Base-by-base conservation (phyloP, 2,329 filamentous ascomycete species). In the Hysterium pulicare region DNA sequence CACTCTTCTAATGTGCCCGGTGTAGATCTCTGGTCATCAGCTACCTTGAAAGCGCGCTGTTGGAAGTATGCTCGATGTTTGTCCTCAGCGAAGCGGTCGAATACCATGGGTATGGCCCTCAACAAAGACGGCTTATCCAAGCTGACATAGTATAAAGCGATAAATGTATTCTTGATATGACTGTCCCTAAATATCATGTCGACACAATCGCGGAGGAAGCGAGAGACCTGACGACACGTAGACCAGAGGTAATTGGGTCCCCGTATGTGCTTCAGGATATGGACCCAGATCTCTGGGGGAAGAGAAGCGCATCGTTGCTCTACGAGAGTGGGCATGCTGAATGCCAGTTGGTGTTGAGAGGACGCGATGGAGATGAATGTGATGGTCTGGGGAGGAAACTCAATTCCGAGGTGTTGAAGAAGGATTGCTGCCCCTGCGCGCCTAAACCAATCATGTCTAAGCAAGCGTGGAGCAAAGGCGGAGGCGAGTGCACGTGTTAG, bases 251-350 rank as follows among this genome's bases (percentile, higher is more conserved):
- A 11, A 10, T 35, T 35, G 16, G 15, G 20, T n/a, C 22, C 33
- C 13, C 20, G 33, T 3, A 21, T 13, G 22, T 21, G 20, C 10
- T 31, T 23, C 21, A 44, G 21, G 38, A 44, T 40, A 32, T 33
- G 37, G 23, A 41, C 19, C 42, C 42, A 44, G 9, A 44, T 17
- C 32, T 44, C 42, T 32, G 34, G 19, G n/a, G 42, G 42, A 5
- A 44, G 31, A 13, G 33, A 24, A 3, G 42, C 37, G 36, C 36
- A n/a, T 5, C 28, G 28, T 31, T 5, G 13, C 16, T 31, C 8
- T n/a, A n/a, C n/a, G n/a, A n/a, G n/a, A n/a, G n/a, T n/a, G n/a
- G n/a, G n/a, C n/a, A n/a, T n/a, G n/a, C n/a, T n/a, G n/a, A n/a
- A n/a, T n/a, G n/a, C n/a, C n/a, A n/a, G n/a, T n/a, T n/a, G n/a